phyloP scores from a whole-genome alignment of 176 grass and related monocot species.

The Leersia perrieri region DNA sequence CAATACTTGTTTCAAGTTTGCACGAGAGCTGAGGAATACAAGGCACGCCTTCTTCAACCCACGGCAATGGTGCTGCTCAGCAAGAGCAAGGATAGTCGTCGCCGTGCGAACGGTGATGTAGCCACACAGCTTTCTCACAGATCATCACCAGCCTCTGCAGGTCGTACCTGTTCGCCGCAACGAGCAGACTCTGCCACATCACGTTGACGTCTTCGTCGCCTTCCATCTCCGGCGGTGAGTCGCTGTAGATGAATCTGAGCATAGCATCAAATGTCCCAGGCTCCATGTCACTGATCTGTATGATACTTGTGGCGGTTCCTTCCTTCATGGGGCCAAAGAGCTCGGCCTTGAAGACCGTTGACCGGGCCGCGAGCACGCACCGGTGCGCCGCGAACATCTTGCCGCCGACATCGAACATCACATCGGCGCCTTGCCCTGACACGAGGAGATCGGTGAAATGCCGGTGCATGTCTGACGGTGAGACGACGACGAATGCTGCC shows the following conservation, averaged over 20 bases:
- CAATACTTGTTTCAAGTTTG: too few species aligned
- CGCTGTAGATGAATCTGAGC: slow-evolving; percentile 14
- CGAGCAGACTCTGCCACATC: neutral
- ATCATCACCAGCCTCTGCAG: neutral
- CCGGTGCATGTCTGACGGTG: slow-evolving; percentile 27
- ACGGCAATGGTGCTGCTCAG: too few species aligned
- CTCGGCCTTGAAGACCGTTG: slow-evolving; percentile 39
- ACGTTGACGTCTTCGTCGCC: neutral
- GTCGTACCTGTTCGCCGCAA: too few species aligned
- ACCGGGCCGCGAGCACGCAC: slow-evolving; percentile 42
- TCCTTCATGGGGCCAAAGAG: slow-evolving; percentile 53
- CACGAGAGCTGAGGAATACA: too few species aligned
- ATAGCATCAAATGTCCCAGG: slow-evolving; percentile 20
- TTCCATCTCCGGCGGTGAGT: neutral
- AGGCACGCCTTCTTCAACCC: too few species aligned
- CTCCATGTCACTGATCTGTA: slow-evolving; percentile 33
- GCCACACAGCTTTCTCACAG: too few species aligned
- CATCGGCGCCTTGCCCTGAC: neutral
- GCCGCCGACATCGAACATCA: slow-evolving; percentile 40
- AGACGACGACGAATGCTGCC: neutral
- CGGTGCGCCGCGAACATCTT: slow-evolving; percentile 30
- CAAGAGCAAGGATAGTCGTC: too few species aligned
- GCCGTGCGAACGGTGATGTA: too few species aligned
- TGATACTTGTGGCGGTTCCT: neutral
- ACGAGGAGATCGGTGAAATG: slow-evolving; percentile 17